Percentiles rank a stretch among this genome's conserved stretches.
Evolutionary conservation across 1,139 yeast genomes (phyloP).

Genomic region (Lodderomyces elongisporus): DNA sequence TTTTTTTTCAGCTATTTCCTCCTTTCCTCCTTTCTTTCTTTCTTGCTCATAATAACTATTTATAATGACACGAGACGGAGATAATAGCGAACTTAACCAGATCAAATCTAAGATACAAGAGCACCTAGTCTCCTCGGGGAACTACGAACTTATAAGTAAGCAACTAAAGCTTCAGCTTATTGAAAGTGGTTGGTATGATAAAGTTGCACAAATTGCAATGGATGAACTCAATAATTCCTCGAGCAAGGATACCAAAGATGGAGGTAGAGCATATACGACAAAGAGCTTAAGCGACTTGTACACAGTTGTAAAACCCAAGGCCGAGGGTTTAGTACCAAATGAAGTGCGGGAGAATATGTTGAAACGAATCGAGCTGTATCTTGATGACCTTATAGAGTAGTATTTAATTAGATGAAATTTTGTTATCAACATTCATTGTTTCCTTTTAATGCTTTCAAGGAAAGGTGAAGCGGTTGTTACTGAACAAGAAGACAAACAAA

Average conservation of each 20-base stretch:
- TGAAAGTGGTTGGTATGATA: slow-evolving; percentile 85
- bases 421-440: too few species aligned
- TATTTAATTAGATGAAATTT: too few species aligned
- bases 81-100: slow-evolving; percentile 43
- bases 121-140: slow-evolving; percentile 71
- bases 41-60: too few species aligned
- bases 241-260: slow-evolving; percentile 25
- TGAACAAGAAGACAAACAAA: too few species aligned
- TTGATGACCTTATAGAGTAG: slow-evolving; percentile 43
- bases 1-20: too few species aligned
- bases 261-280: background rate
- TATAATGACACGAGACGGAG: slow-evolving; percentile 2
- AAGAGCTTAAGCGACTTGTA: slow-evolving; percentile 42
- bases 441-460: too few species aligned
- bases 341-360: slow-evolving; percentile 57
- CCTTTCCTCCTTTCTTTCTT: too few species aligned
- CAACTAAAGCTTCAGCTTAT: slow-evolving; percentile 59
- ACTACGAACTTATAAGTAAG: slow-evolving; percentile 65
- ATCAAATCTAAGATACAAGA: slow-evolving; percentile 63
- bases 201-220: slow-evolving; percentile 56
- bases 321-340: slow-evolving; percentile 66
- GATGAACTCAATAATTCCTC: slow-evolving; percentile 23
- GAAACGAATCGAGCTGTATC: slow-evolving; percentile 53
- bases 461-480: too few species aligned
- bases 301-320: slow-evolving; percentile 55